phyloP scores from a whole-genome alignment of 495 filamentous ascomycete species.

The Physcia stellaris region DNA sequence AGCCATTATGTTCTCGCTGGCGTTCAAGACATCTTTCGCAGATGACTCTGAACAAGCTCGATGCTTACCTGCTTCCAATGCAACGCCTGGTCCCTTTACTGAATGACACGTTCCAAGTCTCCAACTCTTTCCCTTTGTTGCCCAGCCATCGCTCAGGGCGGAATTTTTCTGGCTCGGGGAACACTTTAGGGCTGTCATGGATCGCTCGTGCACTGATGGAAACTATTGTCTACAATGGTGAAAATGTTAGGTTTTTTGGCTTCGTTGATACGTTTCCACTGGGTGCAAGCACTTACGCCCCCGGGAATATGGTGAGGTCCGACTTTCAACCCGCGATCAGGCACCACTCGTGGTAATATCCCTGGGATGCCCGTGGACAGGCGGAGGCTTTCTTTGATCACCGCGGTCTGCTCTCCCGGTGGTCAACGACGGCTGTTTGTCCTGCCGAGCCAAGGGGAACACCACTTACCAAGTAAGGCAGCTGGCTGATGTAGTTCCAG shows the following conservation, averaged over 20 bases:
- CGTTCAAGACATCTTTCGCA: no score
- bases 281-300: slow-evolving; percentile 11
- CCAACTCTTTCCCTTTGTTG: slow-evolving; percentile 16
- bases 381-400: slow-evolving; percentile 32
- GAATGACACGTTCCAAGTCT: slow-evolving; percentile 24
- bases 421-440: slow-evolving; percentile 6
- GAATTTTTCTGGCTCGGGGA: slow-evolving; percentile 26
- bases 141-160: slow-evolving; percentile 31
- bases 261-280: no score
- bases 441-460: slow-evolving; percentile 20
- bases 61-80: slow-evolving; percentile 27
- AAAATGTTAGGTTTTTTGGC: no score
- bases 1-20: not conserved
- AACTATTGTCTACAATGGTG: slow-evolving; percentile 16
- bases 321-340: slow-evolving; percentile 26
- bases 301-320: slow-evolving; percentile 4
- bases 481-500: slow-evolving; percentile 12
- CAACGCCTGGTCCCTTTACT: slow-evolving; percentile 25
- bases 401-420: slow-evolving; percentile 14
- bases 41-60: not conserved
- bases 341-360: slow-evolving; percentile 18
- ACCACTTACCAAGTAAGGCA: slow-evolving; percentile 18
- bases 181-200: slow-evolving; percentile 22
- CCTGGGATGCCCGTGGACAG: slow-evolving; percentile 18
- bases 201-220: slow-evolving; percentile 20